phyloP scores from a whole-genome alignment of 164 flowering plant species.

The Piper betle region DNA sequence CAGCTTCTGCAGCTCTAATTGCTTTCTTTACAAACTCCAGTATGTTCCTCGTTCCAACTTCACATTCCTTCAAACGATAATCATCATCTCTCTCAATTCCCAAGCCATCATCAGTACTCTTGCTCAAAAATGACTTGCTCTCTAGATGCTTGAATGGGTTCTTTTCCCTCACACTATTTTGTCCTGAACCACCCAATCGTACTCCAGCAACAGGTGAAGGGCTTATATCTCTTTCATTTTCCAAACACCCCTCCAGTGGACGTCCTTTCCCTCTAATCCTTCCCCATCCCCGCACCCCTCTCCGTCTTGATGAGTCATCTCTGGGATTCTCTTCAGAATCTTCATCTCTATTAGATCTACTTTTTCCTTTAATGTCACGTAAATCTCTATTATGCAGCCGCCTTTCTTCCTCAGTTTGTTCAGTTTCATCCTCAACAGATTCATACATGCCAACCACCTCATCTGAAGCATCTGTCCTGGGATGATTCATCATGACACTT shows the following conservation, averaged over 20 bases:
- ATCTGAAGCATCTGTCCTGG: slow-evolving; percentile 17
- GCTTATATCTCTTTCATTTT: slow-evolving; percentile 42
- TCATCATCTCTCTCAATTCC: slow-evolving; percentile 50
- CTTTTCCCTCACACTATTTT: slow-evolving; percentile 39
- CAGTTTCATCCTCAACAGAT: slow-evolving; percentile 22
- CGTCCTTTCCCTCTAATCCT: slow-evolving; percentile 54
- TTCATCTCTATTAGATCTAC: slow-evolving; percentile 26
- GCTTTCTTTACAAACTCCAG: slow-evolving; percentile 72
- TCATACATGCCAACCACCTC: slow-evolving; percentile 30
- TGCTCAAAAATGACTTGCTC: slow-evolving; percentile 18
- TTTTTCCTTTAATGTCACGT: slow-evolving; percentile 38
- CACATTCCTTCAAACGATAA: slow-evolving; percentile 55
- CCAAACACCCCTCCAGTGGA: slow-evolving; percentile 36
- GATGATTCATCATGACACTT: slow-evolving; percentile 28
- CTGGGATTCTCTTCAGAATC: slow-evolving; percentile 50
- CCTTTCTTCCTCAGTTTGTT: slow-evolving; percentile 28
- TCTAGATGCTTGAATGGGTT: slow-evolving; percentile 30
- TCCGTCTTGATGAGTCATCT: slow-evolving; percentile 57
- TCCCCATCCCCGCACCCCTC: slow-evolving; percentile 33
- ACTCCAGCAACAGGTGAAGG: slow-evolving; percentile 41
- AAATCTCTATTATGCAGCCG: slow-evolving; percentile 32
- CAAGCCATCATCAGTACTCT: slow-evolving; percentile 26
- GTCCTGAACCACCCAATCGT: slow-evolving; percentile 32
- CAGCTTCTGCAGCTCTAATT: slow-evolving; percentile 88
- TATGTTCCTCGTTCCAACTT: slow-evolving; percentile 65